Percentiles rank a stretch among this genome's conserved stretches.
phyloP scores from a whole-genome alignment of 2,329 filamentous ascomycete genomes.

The Aspergillus sp. region DNA sequence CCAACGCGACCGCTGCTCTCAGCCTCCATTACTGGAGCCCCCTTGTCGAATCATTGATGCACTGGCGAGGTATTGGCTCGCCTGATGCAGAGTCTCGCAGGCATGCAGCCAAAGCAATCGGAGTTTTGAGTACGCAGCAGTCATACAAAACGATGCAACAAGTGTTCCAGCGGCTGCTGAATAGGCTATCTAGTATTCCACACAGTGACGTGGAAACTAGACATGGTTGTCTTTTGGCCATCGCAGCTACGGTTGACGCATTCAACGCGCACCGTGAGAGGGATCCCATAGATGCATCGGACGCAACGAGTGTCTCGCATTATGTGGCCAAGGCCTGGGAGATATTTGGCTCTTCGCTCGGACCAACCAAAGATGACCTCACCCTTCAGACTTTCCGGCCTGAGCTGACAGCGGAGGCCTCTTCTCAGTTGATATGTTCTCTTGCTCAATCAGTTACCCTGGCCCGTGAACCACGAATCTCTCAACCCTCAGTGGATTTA shows the following conservation, averaged over 20 bases:
- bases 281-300: constrained; percentile 22
- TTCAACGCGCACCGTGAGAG: constrained; percentile 25
- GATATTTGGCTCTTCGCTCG: constrained; percentile 36
- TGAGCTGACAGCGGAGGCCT: constrained; percentile 45
- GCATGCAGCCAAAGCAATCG: constrained; percentile 70
- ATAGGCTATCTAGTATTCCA: constrained; percentile 40
- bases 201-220: constrained; percentile 44
- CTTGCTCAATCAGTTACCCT: constrained; percentile 33
- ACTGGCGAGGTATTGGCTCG: constrained; percentile 87
- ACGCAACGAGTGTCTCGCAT: constrained; percentile 28
- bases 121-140: constrained; percentile 44
- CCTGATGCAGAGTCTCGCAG: constrained; percentile 72
- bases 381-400: constrained; percentile 43
- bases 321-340: constrained; percentile 39
- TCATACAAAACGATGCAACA: constrained; percentile 32
- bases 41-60: constrained; percentile 69
- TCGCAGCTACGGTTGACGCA: constrained; percentile 42
- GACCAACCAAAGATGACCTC: constrained; percentile 41
- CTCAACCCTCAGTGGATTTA: constrained; percentile 23
- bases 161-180: constrained; percentile 36
- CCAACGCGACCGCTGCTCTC: constrained; percentile 67
- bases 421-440: constrained; percentile 41
- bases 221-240: constrained; percentile 47
- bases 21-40: constrained; percentile 66
- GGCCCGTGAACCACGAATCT: constrained; percentile 9